Evolutionary conservation across 352 stramenopile genomes (phyloP).

Genomic region (Phytophthora pluvialis): DNA sequence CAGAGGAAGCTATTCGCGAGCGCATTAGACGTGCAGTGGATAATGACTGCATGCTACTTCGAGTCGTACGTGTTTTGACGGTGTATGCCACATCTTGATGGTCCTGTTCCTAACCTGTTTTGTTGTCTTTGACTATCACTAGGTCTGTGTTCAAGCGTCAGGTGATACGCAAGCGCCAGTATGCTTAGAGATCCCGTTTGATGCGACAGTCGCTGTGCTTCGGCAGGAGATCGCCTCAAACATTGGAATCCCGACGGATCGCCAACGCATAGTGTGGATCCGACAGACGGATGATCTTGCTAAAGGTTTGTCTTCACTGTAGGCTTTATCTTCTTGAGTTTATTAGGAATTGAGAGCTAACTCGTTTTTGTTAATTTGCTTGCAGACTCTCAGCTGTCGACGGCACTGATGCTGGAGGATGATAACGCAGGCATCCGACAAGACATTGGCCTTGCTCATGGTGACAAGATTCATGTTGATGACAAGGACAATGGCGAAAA

Average conservation of each 20-base stretch:
- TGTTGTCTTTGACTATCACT: not conserved
- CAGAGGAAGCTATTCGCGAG: constrained; percentile 86
- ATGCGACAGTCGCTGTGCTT: constrained; percentile 75
- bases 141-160: constrained; percentile 87
- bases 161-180: constrained; percentile 79
- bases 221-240: constrained; percentile 80
- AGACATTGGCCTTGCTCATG: constrained; percentile 85
- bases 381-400: constrained; percentile 74
- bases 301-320: constrained; percentile 52
- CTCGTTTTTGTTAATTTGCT: constrained; percentile 3
- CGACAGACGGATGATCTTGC: constrained; percentile 85
- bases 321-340: not conserved
- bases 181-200: constrained; percentile 84
- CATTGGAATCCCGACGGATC: constrained; percentile 80
- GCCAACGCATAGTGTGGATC: constrained; percentile 92
- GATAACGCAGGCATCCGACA: constrained; percentile 74
- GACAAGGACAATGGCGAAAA: constrained; percentile 80
- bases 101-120: constrained; percentile 11
- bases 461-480: constrained; percentile 91
- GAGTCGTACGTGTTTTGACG: constrained; percentile 58
- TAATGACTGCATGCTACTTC: constrained; percentile 88
- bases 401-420: constrained; percentile 72
- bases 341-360: not conserved
- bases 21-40: constrained; percentile 83
- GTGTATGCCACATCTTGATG: not conserved